Evolutionary conservation across 1,139 yeast genomes (phyloP), one percentile per base, ranked within the genome.

Genomic region (Yamadazyma pseudoaaseri): DNA sequence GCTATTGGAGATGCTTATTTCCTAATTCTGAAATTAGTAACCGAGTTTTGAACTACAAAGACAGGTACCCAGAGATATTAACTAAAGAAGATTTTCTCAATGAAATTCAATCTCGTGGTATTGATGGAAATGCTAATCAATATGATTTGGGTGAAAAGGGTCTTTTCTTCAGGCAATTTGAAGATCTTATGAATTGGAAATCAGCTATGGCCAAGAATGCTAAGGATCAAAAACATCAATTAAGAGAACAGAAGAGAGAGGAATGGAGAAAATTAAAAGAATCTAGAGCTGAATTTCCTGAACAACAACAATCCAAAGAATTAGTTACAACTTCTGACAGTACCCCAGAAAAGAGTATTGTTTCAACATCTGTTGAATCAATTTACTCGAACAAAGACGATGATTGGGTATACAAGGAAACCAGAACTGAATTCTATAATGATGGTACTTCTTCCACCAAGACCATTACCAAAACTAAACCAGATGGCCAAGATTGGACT

Each of bases 1-100:
- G 96, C 0, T 73, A 79, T 56, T 89, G 96, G 96, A 73, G 89
- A 50, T 89, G 97, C 58, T 63, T 89, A 35, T 84, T 89, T 60
- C 95, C 95, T 18, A 69, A 70, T 38, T 54, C 70, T 13, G 65
- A 60, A 22, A 66, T 79, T 14, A 61, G 69, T 0, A 54, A 60
- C 20, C 60, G 57, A 29, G 43, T 56, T 16, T 54, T 67, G 46
- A 48, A 49, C 23, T 48, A 50, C 37, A 46, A 54, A 9, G 47
- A 55, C 29, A 39, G 46, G 17, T 51, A 48, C 27, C 48, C 54
- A 1, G 49, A 51, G 17, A 67, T 71, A 12, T 47, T 80, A 43
- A 69, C 81, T 26, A 76, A 69, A 42, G 87, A 81, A 40, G 75
- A 68, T 39, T 67, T 68, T 30, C 48, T 55, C 18, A 32, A 41